Conservation (phyloP, 352 stramenopile species). For the Plasmopara viticola region DNA sequence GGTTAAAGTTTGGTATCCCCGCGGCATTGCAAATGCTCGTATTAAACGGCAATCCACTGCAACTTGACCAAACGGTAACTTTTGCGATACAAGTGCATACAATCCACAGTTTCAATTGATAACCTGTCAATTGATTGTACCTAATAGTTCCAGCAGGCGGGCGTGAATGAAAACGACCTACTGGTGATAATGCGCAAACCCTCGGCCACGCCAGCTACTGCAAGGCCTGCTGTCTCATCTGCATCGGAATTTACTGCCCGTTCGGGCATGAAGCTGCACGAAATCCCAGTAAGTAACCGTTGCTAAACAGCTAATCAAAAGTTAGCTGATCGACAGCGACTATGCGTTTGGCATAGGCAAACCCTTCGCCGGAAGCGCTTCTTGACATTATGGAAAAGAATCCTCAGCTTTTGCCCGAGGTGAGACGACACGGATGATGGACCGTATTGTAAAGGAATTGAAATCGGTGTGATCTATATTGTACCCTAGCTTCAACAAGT, state of each 20-base stretch:
- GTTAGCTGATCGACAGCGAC: neutral
- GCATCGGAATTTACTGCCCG: constrained; percentile 32
- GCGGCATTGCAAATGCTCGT: constrained; percentile 47
- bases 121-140: constrained; percentile 6
- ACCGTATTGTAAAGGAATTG: neutral
- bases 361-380: constrained; percentile 65
- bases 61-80: constrained; percentile 46
- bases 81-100: neutral
- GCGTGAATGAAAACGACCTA: constrained; percentile 67
- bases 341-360: constrained; percentile 13
- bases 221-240: constrained; percentile 9
- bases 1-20: constrained; percentile 59
- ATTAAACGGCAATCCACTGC: constrained; percentile 50
- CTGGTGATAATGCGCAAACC: constrained; percentile 55
- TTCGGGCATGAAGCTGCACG: constrained; percentile 63
- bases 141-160: constrained; percentile 57
- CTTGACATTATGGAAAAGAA: constrained; percentile 84
- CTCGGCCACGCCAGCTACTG: constrained; percentile 14
- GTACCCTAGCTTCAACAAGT: constrained; percentile 45
- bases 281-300: constrained; percentile 59
- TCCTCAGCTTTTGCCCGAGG: constrained; percentile 55
- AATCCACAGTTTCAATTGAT: neutral
- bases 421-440: constrained; percentile 10
- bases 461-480: neutral
- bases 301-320: neutral